Percentiles rank a stretch among this genome's conserved stretches.
These are phyloP conservation scores for Leishmania turanica DNA, from an alignment of 208 protist genomes.

Conservation along the genomic window DNA sequence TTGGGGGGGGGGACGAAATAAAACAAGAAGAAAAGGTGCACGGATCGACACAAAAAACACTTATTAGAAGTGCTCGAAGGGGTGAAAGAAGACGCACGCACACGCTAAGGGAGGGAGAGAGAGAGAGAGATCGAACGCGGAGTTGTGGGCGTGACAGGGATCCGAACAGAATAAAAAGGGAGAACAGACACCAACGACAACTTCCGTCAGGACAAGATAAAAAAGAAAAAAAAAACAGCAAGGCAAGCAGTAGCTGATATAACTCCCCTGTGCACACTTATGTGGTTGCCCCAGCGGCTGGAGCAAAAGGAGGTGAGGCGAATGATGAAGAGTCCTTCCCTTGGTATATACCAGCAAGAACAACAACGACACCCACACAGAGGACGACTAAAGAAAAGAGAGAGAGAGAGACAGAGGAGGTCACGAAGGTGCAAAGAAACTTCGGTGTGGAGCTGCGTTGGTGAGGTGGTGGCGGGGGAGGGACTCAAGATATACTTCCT, in stretches of 20 bases:
- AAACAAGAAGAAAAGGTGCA: neutral
- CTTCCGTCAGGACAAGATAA: neutral
- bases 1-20: neutral
- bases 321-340: neutral
- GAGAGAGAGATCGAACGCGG: neutral
- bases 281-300: neutral
- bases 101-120: neutral
- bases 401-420: neutral
- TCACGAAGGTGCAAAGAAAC: neutral
- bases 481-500: too few relatives aligned
- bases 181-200: neutral
- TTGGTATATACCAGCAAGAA: constrained; percentile 4
- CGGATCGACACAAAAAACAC: neutral
- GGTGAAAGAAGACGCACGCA: neutral
- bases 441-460: neutral
- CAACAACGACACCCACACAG: neutral
- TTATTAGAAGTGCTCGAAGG: neutral
- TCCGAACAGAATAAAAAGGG: neutral
- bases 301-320: neutral
- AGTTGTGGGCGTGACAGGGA: neutral
- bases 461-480: neutral
- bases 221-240: neutral
- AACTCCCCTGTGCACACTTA: neutral
- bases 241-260: neutral
- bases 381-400: neutral